Evolutionary conservation across 257 asterid genomes (phyloP).

Genomic region (Phtheirospermum japonicum): DNA sequence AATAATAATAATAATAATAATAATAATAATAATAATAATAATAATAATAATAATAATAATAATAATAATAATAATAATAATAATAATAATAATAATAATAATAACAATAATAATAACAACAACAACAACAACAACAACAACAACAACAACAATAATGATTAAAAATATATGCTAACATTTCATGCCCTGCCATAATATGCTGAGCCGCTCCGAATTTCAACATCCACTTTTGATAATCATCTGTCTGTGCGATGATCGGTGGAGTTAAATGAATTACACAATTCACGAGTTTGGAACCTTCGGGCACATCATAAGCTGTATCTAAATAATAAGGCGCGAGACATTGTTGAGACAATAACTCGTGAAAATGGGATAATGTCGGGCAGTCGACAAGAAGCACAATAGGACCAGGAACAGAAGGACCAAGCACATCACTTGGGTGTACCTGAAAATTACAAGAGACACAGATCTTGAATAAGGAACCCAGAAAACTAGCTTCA

Average conservation of each 20-base stretch:
- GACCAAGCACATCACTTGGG: constrained; percentile 85
- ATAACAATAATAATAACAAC: constrained; percentile 6
- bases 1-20: neutral
- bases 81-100: neutral
- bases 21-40: constrained; percentile 10
- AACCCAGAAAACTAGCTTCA: neutral
- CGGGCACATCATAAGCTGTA: constrained; percentile 37
- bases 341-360: constrained; percentile 45
- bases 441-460: constrained; percentile 56
- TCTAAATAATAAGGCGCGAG: constrained; percentile 55
- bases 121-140: too few species aligned
- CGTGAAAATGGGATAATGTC: constrained; percentile 56
- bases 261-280: constrained; percentile 88
- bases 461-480: constrained; percentile 13
- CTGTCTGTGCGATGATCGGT: constrained; percentile 43
- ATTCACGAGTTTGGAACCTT: constrained; percentile 63
- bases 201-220: constrained; percentile 77
- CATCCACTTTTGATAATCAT: constrained; percentile 78
- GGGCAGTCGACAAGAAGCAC: constrained; percentile 92
- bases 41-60: neutral
- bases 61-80: constrained; percentile 16
- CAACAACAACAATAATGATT: too few species aligned
- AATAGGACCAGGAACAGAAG: constrained; percentile 87
- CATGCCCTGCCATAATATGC: constrained; percentile 98
- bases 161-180: constrained; percentile 48